Conservation (phyloP, 148 eudicot genomes). For the Amaranthus hypochondriacus region DNA sequence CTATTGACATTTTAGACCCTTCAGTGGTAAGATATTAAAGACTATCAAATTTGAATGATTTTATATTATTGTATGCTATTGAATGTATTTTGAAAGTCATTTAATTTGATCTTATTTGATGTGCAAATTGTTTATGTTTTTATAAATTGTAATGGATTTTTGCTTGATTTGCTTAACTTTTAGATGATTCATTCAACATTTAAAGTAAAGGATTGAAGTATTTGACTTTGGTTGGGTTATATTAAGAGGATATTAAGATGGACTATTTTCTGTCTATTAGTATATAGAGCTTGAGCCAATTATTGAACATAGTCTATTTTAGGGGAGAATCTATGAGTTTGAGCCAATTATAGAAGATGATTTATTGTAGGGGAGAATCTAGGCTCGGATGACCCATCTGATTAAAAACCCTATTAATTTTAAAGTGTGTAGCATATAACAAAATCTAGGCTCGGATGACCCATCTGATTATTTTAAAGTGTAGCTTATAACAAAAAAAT, state of each 20-base stretch:
- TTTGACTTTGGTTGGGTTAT: not conserved
- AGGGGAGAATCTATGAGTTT: too few relatives aligned
- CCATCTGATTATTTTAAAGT: too few relatives aligned
- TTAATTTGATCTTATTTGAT: too few relatives aligned
- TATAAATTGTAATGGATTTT: not conserved
- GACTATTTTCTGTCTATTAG: not conserved
- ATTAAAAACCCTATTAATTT: too few relatives aligned
- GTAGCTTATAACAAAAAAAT: too few relatives aligned
- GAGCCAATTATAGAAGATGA: too few relatives aligned
- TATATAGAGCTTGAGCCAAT: not conserved
- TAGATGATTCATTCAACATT: not conserved
- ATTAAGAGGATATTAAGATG: not conserved
- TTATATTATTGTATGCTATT: not conserved
- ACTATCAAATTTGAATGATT: not conserved
- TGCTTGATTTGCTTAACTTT: not conserved
- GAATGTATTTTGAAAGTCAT: too few relatives aligned
- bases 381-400: too few relatives aligned
- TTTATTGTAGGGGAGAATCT: too few relatives aligned
- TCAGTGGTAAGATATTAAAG: conserved; percentile 45
- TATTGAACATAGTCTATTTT: not conserved
- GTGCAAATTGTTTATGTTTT: not conserved
- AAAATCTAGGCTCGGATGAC: too few relatives aligned
- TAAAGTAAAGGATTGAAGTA: too few relatives aligned
- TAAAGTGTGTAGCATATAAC: too few relatives aligned
- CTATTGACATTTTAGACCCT: conserved; percentile 94